Conservation (phyloP, 1,284 basidiomycete genomes). For the Apiotrichum sp. region DNA sequence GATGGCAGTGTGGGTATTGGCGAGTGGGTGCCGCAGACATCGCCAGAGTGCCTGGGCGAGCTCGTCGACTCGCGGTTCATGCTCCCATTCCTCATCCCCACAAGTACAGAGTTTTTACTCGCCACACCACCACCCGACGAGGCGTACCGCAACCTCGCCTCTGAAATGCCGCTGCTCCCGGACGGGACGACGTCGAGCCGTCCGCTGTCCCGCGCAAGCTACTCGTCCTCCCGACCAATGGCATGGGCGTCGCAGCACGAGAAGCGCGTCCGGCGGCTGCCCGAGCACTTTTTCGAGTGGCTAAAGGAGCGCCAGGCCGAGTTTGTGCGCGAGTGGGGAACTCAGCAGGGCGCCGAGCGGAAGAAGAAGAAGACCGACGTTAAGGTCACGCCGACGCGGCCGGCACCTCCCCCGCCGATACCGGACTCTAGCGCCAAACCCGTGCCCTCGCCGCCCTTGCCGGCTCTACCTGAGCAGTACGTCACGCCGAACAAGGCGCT, state of each 20-base stretch:
- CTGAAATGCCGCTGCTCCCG: conserved; percentile 23
- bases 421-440: background rate
- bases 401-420: background rate
- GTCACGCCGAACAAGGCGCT: conserved; percentile 1
- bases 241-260: conserved; percentile 22
- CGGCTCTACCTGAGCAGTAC: background rate
- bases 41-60: conserved; percentile 77
- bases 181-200: conserved; percentile 20
- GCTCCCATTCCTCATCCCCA: conserved; percentile 79
- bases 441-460: background rate
- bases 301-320: conserved; percentile 29
- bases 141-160: conserved; percentile 30
- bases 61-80: conserved; percentile 84
- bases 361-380: conserved; percentile 5
- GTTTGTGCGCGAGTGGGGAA: conserved; percentile 1
- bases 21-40: conserved; percentile 65
- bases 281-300: conserved; percentile 43
- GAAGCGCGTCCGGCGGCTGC: conserved; percentile 21
- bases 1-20: conserved; percentile 60
- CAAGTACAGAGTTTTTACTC: conserved; percentile 66
- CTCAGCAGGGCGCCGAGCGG: conserved; percentile 5
- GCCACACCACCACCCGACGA: conserved; percentile 50
- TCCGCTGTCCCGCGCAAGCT: conserved; percentile 31
- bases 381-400: background rate
- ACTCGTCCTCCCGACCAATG: conserved; percentile 35